Base-by-base conservation (phyloP, 495 filamentous ascomycete species). In the Hypoxylon subgilvum region DNA sequence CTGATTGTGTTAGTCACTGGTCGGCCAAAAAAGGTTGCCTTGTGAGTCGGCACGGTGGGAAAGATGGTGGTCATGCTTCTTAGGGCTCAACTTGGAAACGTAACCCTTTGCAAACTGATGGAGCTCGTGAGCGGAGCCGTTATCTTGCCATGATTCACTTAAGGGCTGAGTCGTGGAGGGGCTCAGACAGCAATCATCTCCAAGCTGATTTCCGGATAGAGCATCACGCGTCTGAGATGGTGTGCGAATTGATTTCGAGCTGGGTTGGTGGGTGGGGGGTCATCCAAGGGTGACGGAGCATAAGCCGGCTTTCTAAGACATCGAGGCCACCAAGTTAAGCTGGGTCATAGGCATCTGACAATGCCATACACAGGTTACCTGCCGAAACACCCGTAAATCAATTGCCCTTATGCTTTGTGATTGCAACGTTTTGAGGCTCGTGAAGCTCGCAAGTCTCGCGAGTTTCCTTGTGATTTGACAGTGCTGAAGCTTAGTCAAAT, bases 341-440 rank as follows among this genome's bases (percentile, higher is more conserved):
- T 48, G 34, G 41, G 60, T 46, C 36, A 55, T 56, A 61, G 55
- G 30, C 67, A 70, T 70, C 67, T 70, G 67, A 70, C 67, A 68
- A 54, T 63, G 45, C 22, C 49, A 47, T 63, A 68, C 45, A 39
- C 53, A 44, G 19, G 53, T 52, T 63, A 41, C 35, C 22, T 48
- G 34, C 62, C 50, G 55, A 56, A 40, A 59, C 49, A 60, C 34
- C 61, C 62, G 55, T 18, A 41, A 52, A 47, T 59, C 28, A 28
- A 54, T 35, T 18, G 53, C 39, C 30, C 18, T 17, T 50, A 28
- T 50, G 43, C 60, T 61, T 40, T 41, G 38, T 55, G 50, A 59
- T 64, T 64, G 61, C 61, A 40, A 64, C 61, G 38, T 47, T 27
- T 49, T 47, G 44, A 51, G 61, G 61, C 49, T 64, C 43, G 43